Evolutionary conservation across 2,329 filamentous ascomycete species (phyloP), one percentile per base, ranked within the genome.

Genomic region (Aspergillus quadricinctus): DNA sequence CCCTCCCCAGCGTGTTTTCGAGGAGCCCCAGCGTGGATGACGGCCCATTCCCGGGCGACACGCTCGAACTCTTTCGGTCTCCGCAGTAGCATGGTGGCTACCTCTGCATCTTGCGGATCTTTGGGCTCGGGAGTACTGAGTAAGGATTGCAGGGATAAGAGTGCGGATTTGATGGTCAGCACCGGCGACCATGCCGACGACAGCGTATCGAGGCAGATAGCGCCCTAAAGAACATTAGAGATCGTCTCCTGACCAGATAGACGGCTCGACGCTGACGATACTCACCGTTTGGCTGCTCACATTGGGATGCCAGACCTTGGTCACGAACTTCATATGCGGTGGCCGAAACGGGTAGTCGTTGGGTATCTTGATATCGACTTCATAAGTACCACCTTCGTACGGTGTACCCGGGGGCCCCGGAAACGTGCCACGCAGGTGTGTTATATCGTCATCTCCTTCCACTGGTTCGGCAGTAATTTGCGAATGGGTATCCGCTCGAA

Each of bases 261-360:
- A n/a, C 25, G 8, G 21, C 11, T 21, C 2, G 10, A 6, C 4
- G 3, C 10, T 17, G 2, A 9, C 31, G 21, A 8, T 19, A 80
- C 87, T 69, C 77, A 96, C 92, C 43, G 92, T 97, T 72, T 94
- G 89, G 68, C 89, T 93, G 81, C 90, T 95, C 77, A 99, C 85
- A 70, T 99, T 99, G 35, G 94, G 94, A 73, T 99, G 94, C 92
- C 92, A 99, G 65, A 97, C 88, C 75, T 88, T 92, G 61, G 94
- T 99, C 62, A 88, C 84, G 70, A 97, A 97, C 66, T 85, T 88
- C 88, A 99, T 97, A 57, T 84, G 75, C 4, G 94, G 94, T 3
- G 93, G 90, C 65, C 92, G 89, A 78, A 99, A 99, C 0, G 94
- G 94, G 69, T 99, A 99, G 64, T 89, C 89, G 60, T 83, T 83